Evolutionary conservation across 1,139 yeast genomes (phyloP), one percentile per base, ranked within the genome.

Genomic region (Hanseniaspora sp.): DNA sequence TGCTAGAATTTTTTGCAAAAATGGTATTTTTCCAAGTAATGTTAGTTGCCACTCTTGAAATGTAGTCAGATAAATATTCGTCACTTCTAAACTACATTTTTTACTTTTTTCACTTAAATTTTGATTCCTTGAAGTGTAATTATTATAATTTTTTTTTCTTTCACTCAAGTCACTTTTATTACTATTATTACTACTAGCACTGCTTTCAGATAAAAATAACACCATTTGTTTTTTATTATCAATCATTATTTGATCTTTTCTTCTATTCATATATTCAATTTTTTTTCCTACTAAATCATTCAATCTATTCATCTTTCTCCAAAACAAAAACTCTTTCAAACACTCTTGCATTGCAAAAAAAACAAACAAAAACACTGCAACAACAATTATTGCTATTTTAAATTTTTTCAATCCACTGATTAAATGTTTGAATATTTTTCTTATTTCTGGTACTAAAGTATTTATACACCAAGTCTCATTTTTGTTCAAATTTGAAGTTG

Each of bases 301-400:
- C 56, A 76, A 58, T 1, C 58, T 61, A 13, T 60, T 60, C 43
- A 78, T 61, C 59, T 74, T 71, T 45, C 62, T 68, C 87, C 87
- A 83, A n/a, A 68, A 64, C 47, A 69, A 64, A 47, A 68, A 68
- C 56, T 80, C 84, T 30, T 67, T 59, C 59, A 70, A 74, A 1
- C 71, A 70, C 6, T 73, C 67, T 0, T 78, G 78, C 1, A 73
- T 56, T 35, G 78, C 64, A 1, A 69, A 68, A 0, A 65, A 48
- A 0, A 75, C 47, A 0, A 80, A 75, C 2, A 57, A 64, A 0
- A 78, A 53, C 0, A 71, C 59, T 38, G 82, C 60, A 1, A 74
- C 31, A 1, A 73, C 65, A 7, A 78, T 63, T 8, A 78, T 63
- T 1, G 72, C 64, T 18, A 69, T 70, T 23, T 75, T 64, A 1